Conservation (phyloP, 2,329 filamentous ascomycete species). For the Parafenestella ontariensis region DNA sequence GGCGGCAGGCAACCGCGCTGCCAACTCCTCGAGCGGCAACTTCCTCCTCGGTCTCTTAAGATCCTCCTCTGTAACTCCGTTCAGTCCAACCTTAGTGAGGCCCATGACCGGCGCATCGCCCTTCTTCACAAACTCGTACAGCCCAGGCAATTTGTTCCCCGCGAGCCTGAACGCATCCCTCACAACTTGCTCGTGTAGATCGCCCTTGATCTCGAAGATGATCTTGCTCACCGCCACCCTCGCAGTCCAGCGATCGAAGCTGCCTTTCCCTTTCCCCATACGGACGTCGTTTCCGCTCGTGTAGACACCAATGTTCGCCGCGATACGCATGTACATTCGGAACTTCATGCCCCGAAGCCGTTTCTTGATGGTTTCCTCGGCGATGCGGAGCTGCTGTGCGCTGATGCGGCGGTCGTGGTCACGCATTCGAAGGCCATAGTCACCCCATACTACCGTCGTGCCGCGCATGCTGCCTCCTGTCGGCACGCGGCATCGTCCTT, state of each 20-base stretch:
- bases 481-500: constrained; percentile 84
- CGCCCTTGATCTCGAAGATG: constrained; percentile 89
- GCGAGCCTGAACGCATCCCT: constrained; percentile 93
- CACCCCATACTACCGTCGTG: constrained; percentile 94
- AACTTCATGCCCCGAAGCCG: constrained; percentile 91
- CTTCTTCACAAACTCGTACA: constrained; percentile 94
- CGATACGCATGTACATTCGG: constrained; percentile 87
- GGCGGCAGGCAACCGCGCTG: constrained; percentile 70
- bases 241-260: constrained; percentile 95
- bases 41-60: constrained; percentile 80
- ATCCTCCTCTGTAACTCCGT: constrained; percentile 81
- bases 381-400: constrained; percentile 84
- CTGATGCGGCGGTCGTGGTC: constrained; percentile 93
- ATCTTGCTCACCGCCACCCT: constrained; percentile 90
- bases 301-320: constrained; percentile 94
- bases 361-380: constrained; percentile 90
- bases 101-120: constrained; percentile 90
- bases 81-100: constrained; percentile 78
- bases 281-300: constrained; percentile 94
- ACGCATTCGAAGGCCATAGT: constrained; percentile 91
- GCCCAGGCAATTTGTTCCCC: constrained; percentile 89
- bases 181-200: constrained; percentile 92
- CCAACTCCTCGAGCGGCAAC: constrained; percentile 62
- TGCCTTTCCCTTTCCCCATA: constrained; percentile 99
- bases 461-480: constrained; percentile 92